Percentiles rank a stretch among this genome's conserved stretches.
phyloP scores from a whole-genome alignment of 768 basidiomycete species.

The Mycena sanguinolenta region DNA sequence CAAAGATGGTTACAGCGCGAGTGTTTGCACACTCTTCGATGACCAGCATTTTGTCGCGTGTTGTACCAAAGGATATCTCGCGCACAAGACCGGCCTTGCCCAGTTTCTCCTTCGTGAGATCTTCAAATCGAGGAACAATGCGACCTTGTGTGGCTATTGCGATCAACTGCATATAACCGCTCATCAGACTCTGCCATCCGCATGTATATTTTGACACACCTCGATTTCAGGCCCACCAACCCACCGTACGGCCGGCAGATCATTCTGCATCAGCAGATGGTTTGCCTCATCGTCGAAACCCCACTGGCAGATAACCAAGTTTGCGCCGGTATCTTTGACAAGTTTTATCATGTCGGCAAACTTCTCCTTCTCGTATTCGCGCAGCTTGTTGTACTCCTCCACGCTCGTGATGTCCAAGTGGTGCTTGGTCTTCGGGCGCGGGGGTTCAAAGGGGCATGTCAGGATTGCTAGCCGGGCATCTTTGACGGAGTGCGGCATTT shows the following conservation, averaged over 20 bases:
- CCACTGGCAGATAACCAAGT: constrained; percentile 99
- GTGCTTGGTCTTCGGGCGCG: constrained; percentile 99
- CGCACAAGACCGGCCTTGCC: constrained; percentile 95
- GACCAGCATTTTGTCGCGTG: constrained; percentile 98
- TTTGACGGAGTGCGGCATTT: constrained; percentile 91
- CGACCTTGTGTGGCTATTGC: constrained; percentile 98
- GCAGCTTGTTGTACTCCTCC: constrained; percentile 95
- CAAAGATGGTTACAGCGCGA: constrained; percentile 96
- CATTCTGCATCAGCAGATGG: constrained; percentile 97
- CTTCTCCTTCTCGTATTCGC: constrained; percentile 96
- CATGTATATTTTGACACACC: constrained; percentile 56
- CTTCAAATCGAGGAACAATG: constrained; percentile 98
- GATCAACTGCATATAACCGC: constrained; percentile 78
- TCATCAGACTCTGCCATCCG: background rate
- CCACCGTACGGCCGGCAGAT: constrained; percentile 97
- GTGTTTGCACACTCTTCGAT: constrained; percentile 99
- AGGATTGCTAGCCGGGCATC: constrained; percentile 96
- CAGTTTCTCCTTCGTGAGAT: constrained; percentile 90
- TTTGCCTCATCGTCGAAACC: constrained; percentile 99
- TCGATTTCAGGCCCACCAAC: constrained; percentile 99
- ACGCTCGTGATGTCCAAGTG: constrained; percentile 97
- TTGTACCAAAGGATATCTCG: constrained; percentile 96
- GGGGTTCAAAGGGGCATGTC: constrained; percentile 99
- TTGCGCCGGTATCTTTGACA: constrained; percentile 97
- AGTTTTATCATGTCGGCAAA: constrained; percentile 97